Percentiles rank a stretch among this genome's conserved stretches.
Conservation (phyloP, 305 asterid genomes). For the Rubia balearica region DNA sequence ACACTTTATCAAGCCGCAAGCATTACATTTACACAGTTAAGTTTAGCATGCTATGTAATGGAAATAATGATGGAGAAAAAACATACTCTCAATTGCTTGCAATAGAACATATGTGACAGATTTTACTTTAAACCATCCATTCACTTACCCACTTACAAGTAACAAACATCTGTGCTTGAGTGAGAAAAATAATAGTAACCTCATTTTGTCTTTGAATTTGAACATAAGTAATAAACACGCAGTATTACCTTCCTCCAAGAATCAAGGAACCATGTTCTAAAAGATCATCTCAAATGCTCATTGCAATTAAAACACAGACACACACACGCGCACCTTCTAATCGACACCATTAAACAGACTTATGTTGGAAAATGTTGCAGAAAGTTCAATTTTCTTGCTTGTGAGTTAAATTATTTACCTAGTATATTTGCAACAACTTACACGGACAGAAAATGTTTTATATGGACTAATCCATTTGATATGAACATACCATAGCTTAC, state of each 20-base stretch:
- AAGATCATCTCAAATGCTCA: neutral
- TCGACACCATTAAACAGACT: no score
- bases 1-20: neutral
- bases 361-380: no score
- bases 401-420: no score
- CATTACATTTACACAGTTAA: neutral
- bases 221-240: neutral
- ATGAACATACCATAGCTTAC: neutral
- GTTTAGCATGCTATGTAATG: neutral
- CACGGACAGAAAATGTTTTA: no score
- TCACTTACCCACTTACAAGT: neutral
- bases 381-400: no score
- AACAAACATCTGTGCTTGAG: neutral
- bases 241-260: neutral
- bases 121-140: neutral
- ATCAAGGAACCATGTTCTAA: neutral
- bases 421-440: no score
- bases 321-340: neutral
- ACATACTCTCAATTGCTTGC: neutral
- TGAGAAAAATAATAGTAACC: neutral
- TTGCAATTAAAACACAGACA: neutral
- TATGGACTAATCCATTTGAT: no score
- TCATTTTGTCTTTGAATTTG: neutral
- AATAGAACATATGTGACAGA: neutral
- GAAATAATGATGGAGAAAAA: neutral